Conservation (phyloP, 495 filamentous ascomycete genomes). For the Lasiosphaeria ovina region DNA sequence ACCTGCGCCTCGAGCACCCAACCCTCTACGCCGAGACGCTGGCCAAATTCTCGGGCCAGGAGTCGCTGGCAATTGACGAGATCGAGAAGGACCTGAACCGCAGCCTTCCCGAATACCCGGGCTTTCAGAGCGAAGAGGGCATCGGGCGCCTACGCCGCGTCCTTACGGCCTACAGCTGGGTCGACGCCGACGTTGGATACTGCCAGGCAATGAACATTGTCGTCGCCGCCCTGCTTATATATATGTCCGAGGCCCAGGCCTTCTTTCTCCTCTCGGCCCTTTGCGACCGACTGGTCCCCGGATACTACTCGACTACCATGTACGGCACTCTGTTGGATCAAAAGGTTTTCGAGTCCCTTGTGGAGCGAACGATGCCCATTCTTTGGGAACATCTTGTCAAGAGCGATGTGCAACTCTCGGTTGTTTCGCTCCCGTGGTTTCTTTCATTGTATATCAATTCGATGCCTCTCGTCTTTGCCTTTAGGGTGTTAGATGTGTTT, state of each 20-base stretch:
- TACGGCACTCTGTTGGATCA: slow-evolving; percentile 96
- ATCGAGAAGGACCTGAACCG: slow-evolving; percentile 98
- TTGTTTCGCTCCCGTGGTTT: slow-evolving; percentile 97
- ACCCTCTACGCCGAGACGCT: slow-evolving; percentile 81
- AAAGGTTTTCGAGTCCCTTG: slow-evolving; percentile 91
- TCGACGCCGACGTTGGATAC: slow-evolving; percentile 90
- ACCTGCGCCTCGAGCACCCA: slow-evolving; percentile 80
- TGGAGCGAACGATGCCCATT: slow-evolving; percentile 98
- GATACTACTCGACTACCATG: slow-evolving; percentile 98
- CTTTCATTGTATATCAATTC: slow-evolving; percentile 98
- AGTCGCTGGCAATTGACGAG: slow-evolving; percentile 94
- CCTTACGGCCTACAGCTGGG: slow-evolving; percentile 95
- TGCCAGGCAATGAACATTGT: slow-evolving; percentile 99
- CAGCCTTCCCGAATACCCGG: slow-evolving; percentile 93
- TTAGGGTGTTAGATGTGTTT: slow-evolving; percentile 94
- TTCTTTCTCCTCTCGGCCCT: slow-evolving; percentile 91
- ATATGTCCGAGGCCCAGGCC: slow-evolving; percentile 95
- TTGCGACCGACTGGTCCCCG: slow-evolving; percentile 88
- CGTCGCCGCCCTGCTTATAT: slow-evolving; percentile 91
- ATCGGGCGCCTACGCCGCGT: slow-evolving; percentile 87
- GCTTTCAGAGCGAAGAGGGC: slow-evolving; percentile 94
- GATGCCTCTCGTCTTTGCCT: slow-evolving; percentile 96
- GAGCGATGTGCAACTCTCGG: slow-evolving; percentile 95
- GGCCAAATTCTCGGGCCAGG: slow-evolving; percentile 72
- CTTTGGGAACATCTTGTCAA: slow-evolving; percentile 96